A percentile compares a stretch with the other conserved stretches of the same genome.
Evolutionary conservation across 139 green algal genomes (phyloP).

Genomic region (Micractinium sp.): DNA sequence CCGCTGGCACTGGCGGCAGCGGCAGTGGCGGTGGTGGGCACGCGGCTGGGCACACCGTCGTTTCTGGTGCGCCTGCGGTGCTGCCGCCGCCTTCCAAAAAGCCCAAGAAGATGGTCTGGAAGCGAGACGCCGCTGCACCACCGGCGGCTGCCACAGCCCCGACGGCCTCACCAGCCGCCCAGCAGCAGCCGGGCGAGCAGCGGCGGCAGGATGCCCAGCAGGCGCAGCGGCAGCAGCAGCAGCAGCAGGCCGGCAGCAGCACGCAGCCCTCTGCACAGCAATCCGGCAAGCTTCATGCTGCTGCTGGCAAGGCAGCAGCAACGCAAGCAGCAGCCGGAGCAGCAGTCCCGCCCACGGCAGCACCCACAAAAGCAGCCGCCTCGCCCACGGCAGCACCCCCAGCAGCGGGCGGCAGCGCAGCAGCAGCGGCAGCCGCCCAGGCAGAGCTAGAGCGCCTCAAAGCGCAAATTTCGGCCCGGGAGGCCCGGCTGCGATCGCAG

Average conservation of each 20-base stretch:
- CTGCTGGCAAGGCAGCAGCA: background rate
- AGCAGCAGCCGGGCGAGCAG: background rate
- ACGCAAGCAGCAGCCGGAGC: background rate
- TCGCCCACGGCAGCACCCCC: background rate
- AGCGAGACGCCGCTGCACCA: background rate
- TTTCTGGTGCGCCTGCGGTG: slow-evolving; percentile 21
- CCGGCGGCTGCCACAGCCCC: background rate
- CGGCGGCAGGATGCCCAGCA: background rate
- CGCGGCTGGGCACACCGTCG: background rate
- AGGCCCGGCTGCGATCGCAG: background rate
- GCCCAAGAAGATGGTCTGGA: slow-evolving; percentile 33
- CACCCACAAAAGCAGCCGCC: background rate
- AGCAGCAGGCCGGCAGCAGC: background rate
- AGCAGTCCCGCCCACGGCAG: background rate
- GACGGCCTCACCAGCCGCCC: background rate
- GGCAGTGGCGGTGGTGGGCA: background rate
- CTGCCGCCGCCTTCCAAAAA: slow-evolving; percentile 22
- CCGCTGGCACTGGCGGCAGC: background rate
- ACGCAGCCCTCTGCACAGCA: background rate
- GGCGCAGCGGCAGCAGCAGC: background rate
- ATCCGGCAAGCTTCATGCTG: background rate
- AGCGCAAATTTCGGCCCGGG: background rate
- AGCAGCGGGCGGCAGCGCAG: background rate
- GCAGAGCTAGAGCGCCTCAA: slow-evolving; percentile 7
- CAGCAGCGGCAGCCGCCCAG: background rate